Evolutionary conservation across 495 filamentous ascomycete species (phyloP), one percentile per base, ranked within the genome.

Genomic region (Hyaloscypha finlandica): DNA sequence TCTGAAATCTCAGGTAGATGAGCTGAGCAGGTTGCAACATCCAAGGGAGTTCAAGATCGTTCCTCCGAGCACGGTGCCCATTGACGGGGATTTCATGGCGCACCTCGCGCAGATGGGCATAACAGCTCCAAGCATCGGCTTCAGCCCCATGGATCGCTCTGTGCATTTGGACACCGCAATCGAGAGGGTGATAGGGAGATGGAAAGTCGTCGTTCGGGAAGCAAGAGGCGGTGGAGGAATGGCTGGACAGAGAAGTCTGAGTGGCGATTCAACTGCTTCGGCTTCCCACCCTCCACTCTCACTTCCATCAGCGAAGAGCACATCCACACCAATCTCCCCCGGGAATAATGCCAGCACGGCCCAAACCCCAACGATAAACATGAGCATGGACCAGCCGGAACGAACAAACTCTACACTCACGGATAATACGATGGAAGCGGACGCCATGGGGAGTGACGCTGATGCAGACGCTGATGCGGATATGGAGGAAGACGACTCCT

Each of bases 1-100:
- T 71, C 83, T 95, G 25, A 89, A 87, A 61, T 76, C 80, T 0
- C 89, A 92, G 72, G 81, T 92, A 25, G 88, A 92, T 57, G 84
- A 88, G 25, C 77, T 93, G 5, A 88, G 83, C 52, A 82, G 85
- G 22, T 83, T 86, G 61, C 88, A 92, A 71, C 88, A 90, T 72
- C 89, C 90, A 8, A 81, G 87, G 6, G 90, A 94, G 70, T 91
- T 90, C 71, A 84, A 84, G 29, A 79, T 89, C n/a, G 79, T 84
- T 37, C 84, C 86, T 0, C 87, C 91, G 0, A 78, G 85, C 33
- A 89, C 83, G 1, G 75, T 93, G 4, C 86, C 86, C 4, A 66
- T 95, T 19, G 76, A 78, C 39, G 68, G 78, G 63, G 77, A 80
- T 4, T 54, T 81, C 8, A 62, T 82, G 32, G 66, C 71, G 6